Evolutionary conservation across 106 monocot genomes (phyloP).

Genomic region (Cymbidium sinense): DNA sequence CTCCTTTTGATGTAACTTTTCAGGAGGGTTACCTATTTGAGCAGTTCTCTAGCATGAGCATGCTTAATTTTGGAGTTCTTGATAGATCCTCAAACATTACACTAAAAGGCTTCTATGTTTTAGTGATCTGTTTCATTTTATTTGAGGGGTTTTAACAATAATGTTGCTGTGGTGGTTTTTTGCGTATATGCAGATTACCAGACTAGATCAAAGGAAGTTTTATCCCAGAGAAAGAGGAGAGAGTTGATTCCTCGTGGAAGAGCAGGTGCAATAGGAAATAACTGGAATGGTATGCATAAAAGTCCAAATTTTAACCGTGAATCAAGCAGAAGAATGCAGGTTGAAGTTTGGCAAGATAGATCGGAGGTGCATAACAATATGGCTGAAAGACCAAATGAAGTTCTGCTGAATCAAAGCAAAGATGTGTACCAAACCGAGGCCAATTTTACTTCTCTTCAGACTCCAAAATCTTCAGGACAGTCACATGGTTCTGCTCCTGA

Average conservation of each 20-base stretch:
- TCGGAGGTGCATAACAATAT: background rate
- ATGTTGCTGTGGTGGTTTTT: background rate
- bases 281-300: constrained; percentile 13
- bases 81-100: too few species aligned
- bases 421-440: background rate
- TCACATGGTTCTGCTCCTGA: constrained; percentile 15
- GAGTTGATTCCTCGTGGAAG: constrained; percentile 18
- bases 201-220: constrained; percentile 15
- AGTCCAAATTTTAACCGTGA: constrained; percentile 13
- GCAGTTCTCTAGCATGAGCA: too few species aligned
- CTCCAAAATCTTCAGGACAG: constrained; percentile 12
- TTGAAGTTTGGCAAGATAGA: constrained; percentile 12
- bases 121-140: background rate
- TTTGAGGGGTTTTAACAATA: background rate
- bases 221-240: constrained; percentile 31
- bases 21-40: too few species aligned
- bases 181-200: constrained; percentile 15
- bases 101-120: too few species aligned
- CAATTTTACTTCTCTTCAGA: background rate
- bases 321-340: background rate
- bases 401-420: constrained; percentile 8
- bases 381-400: constrained; percentile 21
- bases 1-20: too few species aligned
- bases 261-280: constrained; percentile 14
- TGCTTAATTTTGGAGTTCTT: too few species aligned